Evolutionary conservation across 192 early-diverging fungal genomes (phyloP).

Genomic region (Cladochytrium replicatum): DNA sequence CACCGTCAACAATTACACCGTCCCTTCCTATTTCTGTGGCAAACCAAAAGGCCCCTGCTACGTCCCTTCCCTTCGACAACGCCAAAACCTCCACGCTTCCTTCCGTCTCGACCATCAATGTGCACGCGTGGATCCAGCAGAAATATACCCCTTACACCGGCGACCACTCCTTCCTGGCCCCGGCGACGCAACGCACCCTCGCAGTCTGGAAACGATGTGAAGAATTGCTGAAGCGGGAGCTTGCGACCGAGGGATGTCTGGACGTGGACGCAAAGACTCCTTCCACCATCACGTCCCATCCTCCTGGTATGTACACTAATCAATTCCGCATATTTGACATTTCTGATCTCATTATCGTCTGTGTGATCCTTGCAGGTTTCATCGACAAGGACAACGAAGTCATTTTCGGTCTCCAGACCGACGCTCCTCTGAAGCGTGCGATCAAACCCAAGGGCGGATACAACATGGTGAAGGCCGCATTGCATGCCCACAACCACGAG

Average conservation of each 20-base stretch:
- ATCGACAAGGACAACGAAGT: conserved; percentile 17
- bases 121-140: not conserved
- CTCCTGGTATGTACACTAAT: not conserved
- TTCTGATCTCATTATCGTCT: not conserved
- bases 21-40: too few relatives aligned
- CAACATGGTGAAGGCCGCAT: conserved; percentile 13
- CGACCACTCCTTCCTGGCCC: not conserved
- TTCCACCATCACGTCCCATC: conserved; percentile 8
- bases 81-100: too few relatives aligned
- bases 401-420: conserved; percentile 16
- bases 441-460: conserved; percentile 15
- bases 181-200: conserved; percentile 5
- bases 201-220: conserved; percentile 11
- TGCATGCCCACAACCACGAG: conserved; percentile 4
- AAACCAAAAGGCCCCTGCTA: too few relatives aligned
- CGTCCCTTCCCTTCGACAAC: too few relatives aligned
- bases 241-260: conserved; percentile 7
- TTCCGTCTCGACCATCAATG: not conserved
- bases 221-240: conserved; percentile 2
- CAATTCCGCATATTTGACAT: not conserved
- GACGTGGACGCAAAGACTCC: conserved; percentile 10
- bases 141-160: not conserved
- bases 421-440: conserved; percentile 15
- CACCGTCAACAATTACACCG: too few relatives aligned
- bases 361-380: not conserved